Conservation (phyloP, 1,284 basidiomycete genomes). For the Ceratobasidium sp. region DNA sequence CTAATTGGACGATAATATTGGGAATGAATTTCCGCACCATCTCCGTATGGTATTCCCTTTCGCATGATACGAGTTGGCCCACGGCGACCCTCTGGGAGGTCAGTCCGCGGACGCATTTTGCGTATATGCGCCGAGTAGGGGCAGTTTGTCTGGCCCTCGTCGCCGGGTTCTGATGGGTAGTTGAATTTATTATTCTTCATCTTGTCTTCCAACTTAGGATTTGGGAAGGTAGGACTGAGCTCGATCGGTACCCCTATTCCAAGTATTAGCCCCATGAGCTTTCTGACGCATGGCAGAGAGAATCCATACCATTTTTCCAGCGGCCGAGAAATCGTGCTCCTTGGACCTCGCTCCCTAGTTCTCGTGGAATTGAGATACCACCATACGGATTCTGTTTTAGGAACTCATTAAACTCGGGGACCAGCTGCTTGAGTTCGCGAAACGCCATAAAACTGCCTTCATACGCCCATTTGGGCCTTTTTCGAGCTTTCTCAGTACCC, state of each 20-base stretch:
- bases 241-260: conserved; percentile 59
- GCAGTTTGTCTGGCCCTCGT: background rate
- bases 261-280: background rate
- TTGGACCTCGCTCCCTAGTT: background rate
- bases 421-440: background rate
- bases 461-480: background rate
- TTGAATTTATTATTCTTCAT: background rate
- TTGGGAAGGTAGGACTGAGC: conserved; percentile 54
- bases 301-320: conserved; percentile 3
- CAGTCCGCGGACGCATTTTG: conserved; percentile 13
- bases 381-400: background rate
- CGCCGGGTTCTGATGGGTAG: background rate
- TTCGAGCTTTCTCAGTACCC: background rate
- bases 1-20: background rate
- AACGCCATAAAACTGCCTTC: conserved; percentile 13
- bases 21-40: background rate
- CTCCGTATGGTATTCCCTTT: conserved; percentile 3
- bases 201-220: conserved; percentile 53
- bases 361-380: background rate
- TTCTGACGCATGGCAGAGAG: no score
- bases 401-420: conserved; percentile 5
- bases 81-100: background rate
- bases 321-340: conserved; percentile 4
- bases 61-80: background rate
- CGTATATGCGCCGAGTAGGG: conserved; percentile 17